A percentile compares a stretch with the other conserved stretches of the same genome.
These are phyloP conservation scores for Yamadazyma spencermartinsiae DNA, from an alignment of 1,139 yeast genomes.

Conservation along the genomic window DNA sequence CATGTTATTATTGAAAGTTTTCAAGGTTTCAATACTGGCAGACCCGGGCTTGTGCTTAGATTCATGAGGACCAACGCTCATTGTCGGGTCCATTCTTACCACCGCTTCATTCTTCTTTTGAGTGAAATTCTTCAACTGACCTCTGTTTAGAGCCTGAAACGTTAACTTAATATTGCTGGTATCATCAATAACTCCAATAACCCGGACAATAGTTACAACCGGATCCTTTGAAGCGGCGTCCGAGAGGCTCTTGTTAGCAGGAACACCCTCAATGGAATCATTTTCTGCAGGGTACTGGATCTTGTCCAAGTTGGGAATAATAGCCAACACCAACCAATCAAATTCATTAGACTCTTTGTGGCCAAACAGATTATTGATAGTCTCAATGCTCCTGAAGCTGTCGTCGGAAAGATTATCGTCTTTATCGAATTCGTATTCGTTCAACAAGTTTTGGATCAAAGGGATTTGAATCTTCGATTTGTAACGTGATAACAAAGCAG, in stretches of 20 bases:
- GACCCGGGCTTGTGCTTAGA: not conserved
- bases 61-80: constrained; percentile 15
- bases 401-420: constrained; percentile 20
- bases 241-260: not conserved
- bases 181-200: constrained; percentile 51
- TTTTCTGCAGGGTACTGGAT: constrained; percentile 25
- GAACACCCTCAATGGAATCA: constrained; percentile 10
- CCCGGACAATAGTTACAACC: constrained; percentile 48
- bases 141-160: constrained; percentile 57
- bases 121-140: constrained; percentile 20
- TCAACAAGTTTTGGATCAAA: constrained; percentile 31
- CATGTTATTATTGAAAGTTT: constrained; percentile 25
- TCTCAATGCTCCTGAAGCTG: constrained; percentile 27
- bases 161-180: constrained; percentile 47
- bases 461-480: constrained; percentile 32
- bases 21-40: constrained; percentile 17
- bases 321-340: constrained; percentile 43
- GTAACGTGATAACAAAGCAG: constrained; percentile 44
- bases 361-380: constrained; percentile 32
- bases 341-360: constrained; percentile 25
- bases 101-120: constrained; percentile 29
- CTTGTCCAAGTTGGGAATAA: constrained; percentile 42
- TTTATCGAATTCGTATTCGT: constrained; percentile 35
- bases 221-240: constrained; percentile 10
- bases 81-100: constrained; percentile 26